Base-by-base conservation (phyloP, 768 basidiomycete species). In the Chiua virens region DNA sequence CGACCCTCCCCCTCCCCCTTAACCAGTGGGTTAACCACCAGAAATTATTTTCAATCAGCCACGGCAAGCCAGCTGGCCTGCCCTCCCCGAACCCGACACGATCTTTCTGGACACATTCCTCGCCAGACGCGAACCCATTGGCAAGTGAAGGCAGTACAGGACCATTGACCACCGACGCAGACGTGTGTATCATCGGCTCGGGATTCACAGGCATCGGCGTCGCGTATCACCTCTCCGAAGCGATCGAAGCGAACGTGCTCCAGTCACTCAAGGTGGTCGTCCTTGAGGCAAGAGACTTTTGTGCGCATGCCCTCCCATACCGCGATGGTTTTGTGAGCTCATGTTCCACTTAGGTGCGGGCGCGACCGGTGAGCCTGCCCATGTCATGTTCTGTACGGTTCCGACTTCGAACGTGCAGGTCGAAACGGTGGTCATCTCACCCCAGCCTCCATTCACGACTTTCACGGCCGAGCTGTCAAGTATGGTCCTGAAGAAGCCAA, bases 271-370 rank as follows among this genome's bases (percentile, higher is more conserved):
- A 71, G 27, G 75, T 85, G 1, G 81, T 85, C 17, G 72, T 95
- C 13, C 66, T 97, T 9, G 93, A 96, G 62, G 94, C 92, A 5
- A 74, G 94, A 58, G 86, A 91, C 61, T 87, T 94, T 67, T 89
- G 92, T 92, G 32, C 8, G 49, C 22, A 23, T 6, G 18, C 5
- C 4, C 30, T 21, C 10, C 6, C 32, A 5, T 23, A 30, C 30
- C 30, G 13, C 30, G 3, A 15, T 28, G 14, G 15, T 13, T 10
- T n/a, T 21, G 10, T 14, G 20, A 20, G 28, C 49, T 57, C 30
- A 52, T 20, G n/a, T 13, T 30, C 17, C 5, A 34, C 25, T 44
- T 30, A 85, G 86, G 86, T 67, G 81, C 85, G 49, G 87, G 89
- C 32, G 86, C 89, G 30, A 93, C 90, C 48, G 87, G 89, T 85